phyloP scores from a whole-genome alignment of 2,329 filamentous ascomycete genomes.

The Diaporthe citriasiana region DNA sequence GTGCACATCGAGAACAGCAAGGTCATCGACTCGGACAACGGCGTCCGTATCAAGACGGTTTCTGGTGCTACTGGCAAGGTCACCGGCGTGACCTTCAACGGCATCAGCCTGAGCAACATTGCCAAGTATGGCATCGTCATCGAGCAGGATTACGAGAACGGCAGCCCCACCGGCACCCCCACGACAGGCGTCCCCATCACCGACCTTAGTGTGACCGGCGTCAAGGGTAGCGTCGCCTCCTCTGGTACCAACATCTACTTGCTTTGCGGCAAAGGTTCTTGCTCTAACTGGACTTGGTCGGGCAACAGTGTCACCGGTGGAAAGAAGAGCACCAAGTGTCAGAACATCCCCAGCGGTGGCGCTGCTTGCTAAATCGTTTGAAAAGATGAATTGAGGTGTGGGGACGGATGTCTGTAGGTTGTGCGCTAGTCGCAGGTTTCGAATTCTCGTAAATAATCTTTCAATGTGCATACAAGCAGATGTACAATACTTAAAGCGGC shows the following conservation, averaged over 20 bases:
- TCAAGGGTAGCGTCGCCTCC: slow-evolving; percentile 54
- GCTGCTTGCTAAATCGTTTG: slow-evolving; percentile 10
- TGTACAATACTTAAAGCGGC: background rate
- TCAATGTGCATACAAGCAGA: background rate
- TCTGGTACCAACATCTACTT: slow-evolving; percentile 62
- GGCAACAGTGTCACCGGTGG: slow-evolving; percentile 66
- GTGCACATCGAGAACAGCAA: slow-evolving; percentile 63
- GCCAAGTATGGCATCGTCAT: slow-evolving; percentile 55
- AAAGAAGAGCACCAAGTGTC: slow-evolving; percentile 43
- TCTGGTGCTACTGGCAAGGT: slow-evolving; percentile 61
- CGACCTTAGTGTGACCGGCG: slow-evolving; percentile 58
- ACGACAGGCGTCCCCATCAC: slow-evolving; percentile 67
- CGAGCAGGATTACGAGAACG: slow-evolving; percentile 57
- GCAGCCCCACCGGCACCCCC: slow-evolving; percentile 56
- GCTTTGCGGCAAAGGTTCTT: slow-evolving; percentile 65
- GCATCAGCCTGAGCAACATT: slow-evolving; percentile 39
- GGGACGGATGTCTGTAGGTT: background rate
- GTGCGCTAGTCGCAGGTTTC: background rate
- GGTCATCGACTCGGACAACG: slow-evolving; percentile 67
- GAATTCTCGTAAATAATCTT: slow-evolving; percentile 25
- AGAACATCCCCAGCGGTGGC: slow-evolving; percentile 40
- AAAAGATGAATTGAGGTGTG: background rate
- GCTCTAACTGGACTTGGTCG: slow-evolving; percentile 67
- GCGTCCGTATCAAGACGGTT: slow-evolving; percentile 65
- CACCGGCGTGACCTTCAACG: slow-evolving; percentile 50